Evolutionary conservation across 352 stramenopile genomes (phyloP).

Genomic region (Thraustotheca clavata): DNA sequence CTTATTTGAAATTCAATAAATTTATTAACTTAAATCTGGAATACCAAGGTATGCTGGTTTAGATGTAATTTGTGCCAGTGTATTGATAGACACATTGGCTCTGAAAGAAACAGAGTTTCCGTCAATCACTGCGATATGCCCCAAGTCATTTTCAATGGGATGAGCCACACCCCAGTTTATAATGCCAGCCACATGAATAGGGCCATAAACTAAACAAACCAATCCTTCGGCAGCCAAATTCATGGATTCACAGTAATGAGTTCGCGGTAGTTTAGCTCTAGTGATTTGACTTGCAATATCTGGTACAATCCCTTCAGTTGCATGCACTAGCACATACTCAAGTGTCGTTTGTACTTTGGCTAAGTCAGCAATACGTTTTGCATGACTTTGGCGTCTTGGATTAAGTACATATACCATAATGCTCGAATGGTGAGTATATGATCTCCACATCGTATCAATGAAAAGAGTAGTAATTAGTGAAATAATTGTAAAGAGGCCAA

Average conservation of each 20-base stretch:
- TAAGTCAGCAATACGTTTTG: background rate
- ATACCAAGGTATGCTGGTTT: background rate
- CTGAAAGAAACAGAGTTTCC: background rate
- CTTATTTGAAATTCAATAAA: background rate
- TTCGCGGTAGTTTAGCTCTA: background rate
- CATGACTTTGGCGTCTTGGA: background rate
- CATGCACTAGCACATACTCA: background rate
- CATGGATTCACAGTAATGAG: background rate
- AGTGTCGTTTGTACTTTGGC: background rate
- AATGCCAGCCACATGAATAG: background rate
- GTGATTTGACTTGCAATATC: constrained; percentile 9
- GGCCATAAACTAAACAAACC: background rate
- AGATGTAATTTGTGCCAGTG: background rate
- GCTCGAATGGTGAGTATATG: background rate
- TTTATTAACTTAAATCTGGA: background rate
- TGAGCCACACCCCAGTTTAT: background rate
- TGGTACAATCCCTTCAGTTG: background rate
- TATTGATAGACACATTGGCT: background rate
- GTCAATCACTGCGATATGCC: background rate
- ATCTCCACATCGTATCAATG: background rate
- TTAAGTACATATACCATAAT: background rate
- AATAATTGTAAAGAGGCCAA: background rate
- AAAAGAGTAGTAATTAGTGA: background rate
- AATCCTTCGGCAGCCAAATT: constrained; percentile 6
- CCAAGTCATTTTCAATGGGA: background rate